Percentiles rank a stretch among this genome's conserved stretches.
phyloP scores from a whole-genome alignment of 805 yeast species.

The Candida insectorum region DNA sequence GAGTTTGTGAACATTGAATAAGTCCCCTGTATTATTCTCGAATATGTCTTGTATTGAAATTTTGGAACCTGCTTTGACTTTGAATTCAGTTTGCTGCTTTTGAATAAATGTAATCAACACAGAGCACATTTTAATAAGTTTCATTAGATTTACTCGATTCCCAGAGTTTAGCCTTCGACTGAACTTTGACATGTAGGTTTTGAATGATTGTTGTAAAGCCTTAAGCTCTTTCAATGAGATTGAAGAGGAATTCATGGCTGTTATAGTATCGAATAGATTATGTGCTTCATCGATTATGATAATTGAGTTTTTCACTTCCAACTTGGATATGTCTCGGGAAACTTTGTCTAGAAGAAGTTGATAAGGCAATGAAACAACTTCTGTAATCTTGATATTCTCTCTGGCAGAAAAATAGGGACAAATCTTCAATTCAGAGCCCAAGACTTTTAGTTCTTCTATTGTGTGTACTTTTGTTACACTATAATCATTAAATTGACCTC shows the following conservation, averaged over 20 bases:
- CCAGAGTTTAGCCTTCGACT: slow-evolving; percentile 62
- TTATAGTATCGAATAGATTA: slow-evolving; percentile 74
- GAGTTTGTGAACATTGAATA: slow-evolving; percentile 65
- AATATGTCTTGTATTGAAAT: slow-evolving; percentile 54
- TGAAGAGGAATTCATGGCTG: slow-evolving; percentile 61
- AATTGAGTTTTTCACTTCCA: slow-evolving; percentile 60
- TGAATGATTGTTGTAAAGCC: slow-evolving; percentile 45
- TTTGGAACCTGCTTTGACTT: slow-evolving; percentile 49
- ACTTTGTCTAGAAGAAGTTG: slow-evolving; percentile 65
- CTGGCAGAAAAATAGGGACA: slow-evolving; percentile 86
- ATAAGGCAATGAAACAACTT: slow-evolving; percentile 81
- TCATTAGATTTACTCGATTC: slow-evolving; percentile 67
- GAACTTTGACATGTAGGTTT: slow-evolving; percentile 57
- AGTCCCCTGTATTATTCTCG: slow-evolving; percentile 58
- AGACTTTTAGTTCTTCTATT: slow-evolving; percentile 68
- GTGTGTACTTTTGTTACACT: slow-evolving; percentile 58
- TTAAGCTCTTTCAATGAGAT: slow-evolving; percentile 50
- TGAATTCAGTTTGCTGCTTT: slow-evolving; percentile 20
- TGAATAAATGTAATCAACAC: slow-evolving; percentile 48
- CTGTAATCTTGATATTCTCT: slow-evolving; percentile 54
- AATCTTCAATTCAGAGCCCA: slow-evolving; percentile 54
- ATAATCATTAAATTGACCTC: slow-evolving; percentile 50
- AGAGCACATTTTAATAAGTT: slow-evolving; percentile 55
- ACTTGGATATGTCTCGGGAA: slow-evolving; percentile 55
- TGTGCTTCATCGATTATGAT: slow-evolving; percentile 93